Base-by-base conservation (phyloP, 148 eudicot genomes). In the Tetragonia tetragonoides region DNA sequence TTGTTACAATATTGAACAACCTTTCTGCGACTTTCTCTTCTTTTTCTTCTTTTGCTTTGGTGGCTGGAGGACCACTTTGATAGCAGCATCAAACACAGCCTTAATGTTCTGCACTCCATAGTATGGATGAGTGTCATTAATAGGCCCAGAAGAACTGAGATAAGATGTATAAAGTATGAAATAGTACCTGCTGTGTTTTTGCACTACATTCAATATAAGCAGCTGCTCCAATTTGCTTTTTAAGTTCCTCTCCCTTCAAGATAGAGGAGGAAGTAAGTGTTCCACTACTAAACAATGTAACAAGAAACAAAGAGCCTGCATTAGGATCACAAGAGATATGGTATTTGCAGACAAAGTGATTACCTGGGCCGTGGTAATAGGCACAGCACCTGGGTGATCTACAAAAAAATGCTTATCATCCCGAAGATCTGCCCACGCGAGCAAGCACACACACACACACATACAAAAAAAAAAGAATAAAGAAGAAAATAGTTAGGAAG, bases 321-420 rank as follows among this genome's bases (percentile, higher is more conserved):
- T 49, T 70, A 66, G n/a, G 34, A 79, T 57, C 44, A 77, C 21
- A 59, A n/a, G 28, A 57, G 54, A 10, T n/a, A 16, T 2, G 28
- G 59, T 40, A n/a, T 47, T 46, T 46, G 69, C 61, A 51, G 39
- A 53, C 51, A 51, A 34, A 17, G 37, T 49, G 4, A 28, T 70
- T 82, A 92, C 97, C 97, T 91, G 95, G 74, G 85, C 84, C 76
- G 92, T 87, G 17, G 93, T 74, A 77, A 93, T 93, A 34, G 93
- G 93, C 51, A 87, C 93, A 41, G 93, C 97, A 42, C 93, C 93
- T 39, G 97, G 93, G 83, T 93, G 95, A 83, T 93, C 97, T 59
- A 77, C 47, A 72, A 93, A 87, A 76, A 89, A 93, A 59, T 88
- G 92, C 71, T 89, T 85, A 75, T 93, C 97, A 66, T 93, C 95